phyloP scores from a whole-genome alignment of 768 basidiomycete genomes.

The Chalciporus pseudorubinellus region DNA sequence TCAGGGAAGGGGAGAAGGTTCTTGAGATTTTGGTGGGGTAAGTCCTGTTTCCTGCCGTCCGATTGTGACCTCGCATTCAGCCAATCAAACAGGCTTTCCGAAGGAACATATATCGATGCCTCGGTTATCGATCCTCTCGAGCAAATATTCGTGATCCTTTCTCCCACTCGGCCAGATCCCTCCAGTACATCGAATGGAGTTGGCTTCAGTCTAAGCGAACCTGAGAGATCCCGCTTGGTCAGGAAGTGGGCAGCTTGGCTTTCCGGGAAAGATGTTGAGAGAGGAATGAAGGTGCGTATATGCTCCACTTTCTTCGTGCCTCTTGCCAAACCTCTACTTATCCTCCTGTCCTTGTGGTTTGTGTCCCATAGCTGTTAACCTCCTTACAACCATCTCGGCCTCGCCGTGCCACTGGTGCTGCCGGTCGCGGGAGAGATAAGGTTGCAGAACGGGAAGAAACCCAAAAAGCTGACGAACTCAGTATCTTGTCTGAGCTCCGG shows the following conservation, averaged over 20 bases:
- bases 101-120: constrained; percentile 25
- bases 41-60: not conserved
- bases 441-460: constrained; percentile 21
- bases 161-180: constrained; percentile 9
- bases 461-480: constrained; percentile 23
- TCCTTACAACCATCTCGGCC: constrained; percentile 17
- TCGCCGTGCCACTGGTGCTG: constrained; percentile 19
- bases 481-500: constrained; percentile 30
- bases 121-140: constrained; percentile 25
- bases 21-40: constrained; percentile 27
- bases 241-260: constrained; percentile 85
- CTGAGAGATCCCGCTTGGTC: constrained; percentile 53
- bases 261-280: constrained; percentile 61
- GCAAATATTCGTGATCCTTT: constrained; percentile 28
- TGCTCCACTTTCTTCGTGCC: not conserved
- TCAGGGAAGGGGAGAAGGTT: constrained; percentile 19
- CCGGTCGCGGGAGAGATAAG: constrained; percentile 22
- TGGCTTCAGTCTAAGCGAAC: constrained; percentile 15
- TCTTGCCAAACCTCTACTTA: not conserved
- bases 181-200: not conserved
- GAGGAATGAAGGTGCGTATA: constrained; percentile 61
- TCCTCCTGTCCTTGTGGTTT: not conserved
- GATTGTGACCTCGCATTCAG: not conserved
- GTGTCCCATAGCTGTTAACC: constrained; percentile 18
- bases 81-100: constrained; percentile 19